A percentile compares a stretch with the other conserved stretches of the same genome.
Evolutionary conservation across 768 basidiomycete species (phyloP).

Genomic region (Krasilnikovozyma curviuscula): DNA sequence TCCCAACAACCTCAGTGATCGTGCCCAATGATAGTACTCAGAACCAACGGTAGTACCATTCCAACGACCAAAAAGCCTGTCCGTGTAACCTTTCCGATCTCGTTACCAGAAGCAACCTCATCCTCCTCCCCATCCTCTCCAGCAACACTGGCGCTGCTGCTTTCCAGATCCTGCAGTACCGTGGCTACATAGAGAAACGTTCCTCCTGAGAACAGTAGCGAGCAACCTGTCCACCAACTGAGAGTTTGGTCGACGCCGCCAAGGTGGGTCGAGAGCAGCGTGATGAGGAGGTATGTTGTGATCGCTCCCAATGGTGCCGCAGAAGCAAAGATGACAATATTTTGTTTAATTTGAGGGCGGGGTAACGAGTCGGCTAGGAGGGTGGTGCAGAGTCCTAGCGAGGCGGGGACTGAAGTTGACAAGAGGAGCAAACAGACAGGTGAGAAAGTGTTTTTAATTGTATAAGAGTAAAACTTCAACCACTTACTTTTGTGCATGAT

Average conservation of each 20-base stretch:
- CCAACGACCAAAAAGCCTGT: no score
- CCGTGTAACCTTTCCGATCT: no score
- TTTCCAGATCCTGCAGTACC: no score
- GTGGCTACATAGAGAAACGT: no score
- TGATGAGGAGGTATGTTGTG: constrained; percentile 49
- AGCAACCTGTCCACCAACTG: constrained; percentile 48
- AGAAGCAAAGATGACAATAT: constrained; percentile 56
- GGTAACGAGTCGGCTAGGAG: constrained; percentile 59
- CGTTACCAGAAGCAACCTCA: no score
- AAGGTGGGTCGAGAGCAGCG: constrained; percentile 24
- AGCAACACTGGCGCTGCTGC: no score
- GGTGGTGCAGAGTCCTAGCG: constrained; percentile 68
- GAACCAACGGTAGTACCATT: no score
- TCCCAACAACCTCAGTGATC: no score
- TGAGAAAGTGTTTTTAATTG: constrained; percentile 12
- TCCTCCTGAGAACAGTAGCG: constrained; percentile 39
- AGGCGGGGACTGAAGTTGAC: constrained; percentile 53
- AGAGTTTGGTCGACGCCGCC: constrained; percentile 12
- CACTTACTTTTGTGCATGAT: constrained; percentile 65
- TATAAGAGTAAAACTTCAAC: not conserved
- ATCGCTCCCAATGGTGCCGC: constrained; percentile 72
- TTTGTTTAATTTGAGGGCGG: constrained; percentile 46
- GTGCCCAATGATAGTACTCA: no score
- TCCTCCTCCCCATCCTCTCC: no score
- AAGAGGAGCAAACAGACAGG: not conserved